Conservation (phyloP, 768 basidiomycete genomes). For the Suillus brevipes region DNA sequence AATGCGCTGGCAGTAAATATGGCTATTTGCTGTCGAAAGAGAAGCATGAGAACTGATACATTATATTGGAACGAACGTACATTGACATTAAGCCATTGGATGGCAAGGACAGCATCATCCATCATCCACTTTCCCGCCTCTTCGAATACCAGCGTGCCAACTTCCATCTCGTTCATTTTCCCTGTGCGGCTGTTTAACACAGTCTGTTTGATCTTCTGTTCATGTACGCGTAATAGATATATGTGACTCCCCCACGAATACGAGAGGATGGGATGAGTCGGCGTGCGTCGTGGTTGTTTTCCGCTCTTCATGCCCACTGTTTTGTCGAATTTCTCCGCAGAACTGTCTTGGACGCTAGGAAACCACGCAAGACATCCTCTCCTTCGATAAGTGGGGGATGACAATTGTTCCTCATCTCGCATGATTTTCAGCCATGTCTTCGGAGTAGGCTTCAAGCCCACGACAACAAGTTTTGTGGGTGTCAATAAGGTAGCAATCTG, state of each 20-base stretch:
- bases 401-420: slow-evolving; percentile 49
- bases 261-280: slow-evolving; percentile 65
- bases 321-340: slow-evolving; percentile 8
- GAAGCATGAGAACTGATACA: slow-evolving; percentile 3
- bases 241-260: slow-evolving; percentile 83
- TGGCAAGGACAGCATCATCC: slow-evolving; percentile 60
- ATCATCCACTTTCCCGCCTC: slow-evolving; percentile 60
- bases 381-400: slow-evolving; percentile 47
- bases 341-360: slow-evolving; percentile 51
- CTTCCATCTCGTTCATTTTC: slow-evolving; percentile 57
- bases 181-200: slow-evolving; percentile 56
- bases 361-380: slow-evolving; percentile 81
- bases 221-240: slow-evolving; percentile 64
- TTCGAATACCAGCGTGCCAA: slow-evolving; percentile 66
- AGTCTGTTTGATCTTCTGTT: slow-evolving; percentile 52
- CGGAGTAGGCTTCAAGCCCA: slow-evolving; percentile 88
- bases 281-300: slow-evolving; percentile 17
- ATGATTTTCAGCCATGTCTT: slow-evolving; percentile 87
- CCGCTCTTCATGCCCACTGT: slow-evolving; percentile 11
- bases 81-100: slow-evolving; percentile 87
- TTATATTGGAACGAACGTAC: slow-evolving; percentile 55
- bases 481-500: slow-evolving; percentile 86
- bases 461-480: slow-evolving; percentile 86
- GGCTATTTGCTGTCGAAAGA: slow-evolving; percentile 60
- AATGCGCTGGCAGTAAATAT: slow-evolving; percentile 57